Evolutionary conservation across 2,329 filamentous ascomycete genomes (phyloP), one percentile per base, ranked within the genome.

Genomic region (Aspergillus bombycis): DNA sequence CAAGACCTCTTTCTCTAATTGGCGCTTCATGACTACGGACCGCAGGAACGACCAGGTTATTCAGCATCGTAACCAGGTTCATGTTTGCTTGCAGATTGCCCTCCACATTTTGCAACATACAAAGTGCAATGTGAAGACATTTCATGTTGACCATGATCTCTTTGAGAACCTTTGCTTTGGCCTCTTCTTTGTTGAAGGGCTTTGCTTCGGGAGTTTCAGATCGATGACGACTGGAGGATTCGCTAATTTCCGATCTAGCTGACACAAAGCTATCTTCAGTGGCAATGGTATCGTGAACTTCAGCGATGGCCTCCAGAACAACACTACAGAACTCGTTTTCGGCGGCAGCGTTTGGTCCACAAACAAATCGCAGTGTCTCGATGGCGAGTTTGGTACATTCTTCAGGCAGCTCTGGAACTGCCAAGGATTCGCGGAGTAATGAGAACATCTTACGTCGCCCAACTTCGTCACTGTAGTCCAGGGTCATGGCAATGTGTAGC

Each of bases 131-230:
- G 75, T 97, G 92, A 65, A 99, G 85, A 77, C 95, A 98, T 80
- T 98, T 98, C 88, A 97, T 94, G 82, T 98, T 98, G 77, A 98
- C 91, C 82, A 97, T 89, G 74, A 97, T 95, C 79, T 97, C 93
- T 68, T 88, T 89, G 68, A 97, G 69, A 28, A 80, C 70, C 68
- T 80, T 88, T 1, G 91, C 92, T 80, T 94, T 96, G 54, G 84
- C 83, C 68, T 88, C 85, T 58, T 87, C 85, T 56, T 81, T 80
- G 65, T 81, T 80, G 60, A 80, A 80, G 5, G 78, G 78, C 2
- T 86, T 85, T 69, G 87, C 84, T 11, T 87, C 90, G 65, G 75
- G 78, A 1, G 77, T 83, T 72, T 70, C 79, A 46, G 75, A 78
- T 66, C 77, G 81, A 66, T 72, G 79, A 55, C 78, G 81, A 69